Evolutionary conservation across 208 protist genomes (phyloP).

Genomic region (Porcisia hertigi): DNA sequence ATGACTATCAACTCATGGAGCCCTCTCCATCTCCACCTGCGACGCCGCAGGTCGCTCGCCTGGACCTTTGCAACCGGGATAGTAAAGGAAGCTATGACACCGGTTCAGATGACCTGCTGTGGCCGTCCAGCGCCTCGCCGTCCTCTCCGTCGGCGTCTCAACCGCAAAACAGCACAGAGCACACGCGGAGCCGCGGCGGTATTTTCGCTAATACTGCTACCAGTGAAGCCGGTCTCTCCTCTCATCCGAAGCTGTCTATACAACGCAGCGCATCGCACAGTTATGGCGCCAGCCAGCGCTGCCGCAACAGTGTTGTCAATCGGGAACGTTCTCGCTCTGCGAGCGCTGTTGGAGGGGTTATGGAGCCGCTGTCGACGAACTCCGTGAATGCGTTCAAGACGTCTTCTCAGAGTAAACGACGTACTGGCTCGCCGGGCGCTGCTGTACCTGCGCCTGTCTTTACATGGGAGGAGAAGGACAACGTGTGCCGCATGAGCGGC

Average conservation of each 20-base stretch:
- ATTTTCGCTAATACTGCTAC: neutral
- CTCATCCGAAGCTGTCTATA: neutral
- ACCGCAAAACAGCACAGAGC: neutral
- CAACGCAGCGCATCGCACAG: neutral
- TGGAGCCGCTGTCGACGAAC: neutral
- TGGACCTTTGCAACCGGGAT: slow-evolving; percentile 1
- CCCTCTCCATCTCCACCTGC: slow-evolving; percentile 25
- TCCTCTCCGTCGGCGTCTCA: neutral
- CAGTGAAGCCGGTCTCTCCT: neutral
- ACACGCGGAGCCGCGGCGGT: neutral
- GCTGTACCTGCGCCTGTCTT: slow-evolving; percentile 14
- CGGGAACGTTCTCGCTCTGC: neutral
- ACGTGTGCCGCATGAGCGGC: neutral
- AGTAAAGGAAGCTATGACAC: neutral
- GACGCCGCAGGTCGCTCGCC: slow-evolving; percentile 2
- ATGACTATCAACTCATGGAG: slow-evolving; percentile 21
- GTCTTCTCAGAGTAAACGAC: slow-evolving; percentile 1
- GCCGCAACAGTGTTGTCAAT: neutral
- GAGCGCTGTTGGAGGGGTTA: neutral
- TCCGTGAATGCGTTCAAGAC: neutral
- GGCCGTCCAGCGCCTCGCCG: neutral
- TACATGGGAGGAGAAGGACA: slow-evolving; percentile 1
- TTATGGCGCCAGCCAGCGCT: neutral
- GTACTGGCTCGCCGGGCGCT: slow-evolving; percentile 4
- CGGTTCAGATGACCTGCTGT: slow-evolving; percentile 2